These are phyloP conservation scores for grape (Vitis vinifera) DNA, from an alignment of 164 flowering plant genomes.

Conservation along the genomic window ASM3070453v1 NC_081811.1:21465001-21465500, in stretches of 20 bases:
- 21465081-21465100: neutral
- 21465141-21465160: conserved; percentile 68
- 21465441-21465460: conserved; percentile 49
- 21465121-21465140: conserved; percentile 87
- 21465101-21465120: conserved; percentile 33
- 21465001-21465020: too few relatives aligned
- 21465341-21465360: conserved; percentile 43
- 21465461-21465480: conserved; percentile 29
- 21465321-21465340: conserved; percentile 80
- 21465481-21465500: too few relatives aligned
- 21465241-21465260: conserved; percentile 59
- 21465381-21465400: neutral
- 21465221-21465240: conserved; percentile 75
- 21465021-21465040: too few relatives aligned
- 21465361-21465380: neutral
- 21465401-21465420: neutral
- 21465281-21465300: conserved; percentile 75
- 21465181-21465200: conserved; percentile 72
- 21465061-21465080: neutral
- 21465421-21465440: conserved; percentile 2
- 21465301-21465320: conserved; percentile 69
- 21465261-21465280: conserved; percentile 97
- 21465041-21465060: neutral
- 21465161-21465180: conserved; percentile 84
- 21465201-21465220: conserved; percentile 81